Conservation (phyloP, 1,139 yeast genomes). For the Candida sanyaensis region DNA sequence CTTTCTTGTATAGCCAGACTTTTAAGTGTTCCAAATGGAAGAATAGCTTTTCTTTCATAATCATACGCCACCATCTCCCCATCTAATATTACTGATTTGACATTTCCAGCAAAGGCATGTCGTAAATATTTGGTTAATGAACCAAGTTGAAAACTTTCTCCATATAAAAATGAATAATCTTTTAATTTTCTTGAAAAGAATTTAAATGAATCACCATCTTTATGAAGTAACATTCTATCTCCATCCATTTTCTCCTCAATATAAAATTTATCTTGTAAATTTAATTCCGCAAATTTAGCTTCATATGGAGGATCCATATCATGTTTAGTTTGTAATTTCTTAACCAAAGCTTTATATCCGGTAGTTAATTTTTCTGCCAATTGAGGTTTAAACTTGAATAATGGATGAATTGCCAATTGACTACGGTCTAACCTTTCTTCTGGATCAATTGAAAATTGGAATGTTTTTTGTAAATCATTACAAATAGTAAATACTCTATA, state of each 20-base stretch:
- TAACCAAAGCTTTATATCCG: slow-evolving; percentile 51
- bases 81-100: slow-evolving; percentile 64
- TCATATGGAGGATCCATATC: slow-evolving; percentile 24
- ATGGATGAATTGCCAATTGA: slow-evolving; percentile 49
- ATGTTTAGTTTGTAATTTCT: slow-evolving; percentile 32
- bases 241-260: slow-evolving; percentile 96
- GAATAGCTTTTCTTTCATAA: slow-evolving; percentile 51
- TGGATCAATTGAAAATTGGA: slow-evolving; percentile 60
- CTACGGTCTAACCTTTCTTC: slow-evolving; percentile 38
- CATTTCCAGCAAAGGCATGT: slow-evolving; percentile 43
- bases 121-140: slow-evolving; percentile 59
- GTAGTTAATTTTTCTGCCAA: slow-evolving; percentile 55
- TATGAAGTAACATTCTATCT: slow-evolving; percentile 79
- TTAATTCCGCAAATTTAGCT: slow-evolving; percentile 16
- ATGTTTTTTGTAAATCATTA: slow-evolving; percentile 62
- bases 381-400: slow-evolving; percentile 71
- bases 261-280: slow-evolving; percentile 46
- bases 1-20: slow-evolving; percentile 63
- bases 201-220: slow-evolving; percentile 44
- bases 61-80: slow-evolving; percentile 97
- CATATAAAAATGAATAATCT: slow-evolving; percentile 76
- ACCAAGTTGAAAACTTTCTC: slow-evolving; percentile 59
- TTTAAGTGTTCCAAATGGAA: slow-evolving; percentile 82
- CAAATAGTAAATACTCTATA: slow-evolving; percentile 63
- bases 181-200: slow-evolving; percentile 71